These are phyloP conservation scores for Gaultheria prostrata DNA, from an alignment of 148 eudicot genomes.

Conservation along the genomic window DNA sequence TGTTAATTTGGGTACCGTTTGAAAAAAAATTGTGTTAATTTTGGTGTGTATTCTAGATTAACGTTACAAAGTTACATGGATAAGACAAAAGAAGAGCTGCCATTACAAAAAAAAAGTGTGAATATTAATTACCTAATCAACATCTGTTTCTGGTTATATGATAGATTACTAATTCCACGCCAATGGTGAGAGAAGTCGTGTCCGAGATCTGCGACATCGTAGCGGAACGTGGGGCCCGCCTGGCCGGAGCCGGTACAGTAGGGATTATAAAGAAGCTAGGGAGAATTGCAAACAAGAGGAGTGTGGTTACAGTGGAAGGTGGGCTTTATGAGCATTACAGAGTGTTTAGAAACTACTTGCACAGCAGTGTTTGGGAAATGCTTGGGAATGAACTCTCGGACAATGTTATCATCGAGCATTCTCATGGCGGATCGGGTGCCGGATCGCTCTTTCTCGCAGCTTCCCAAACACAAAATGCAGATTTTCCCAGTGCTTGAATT, in stretches of 20 bases:
- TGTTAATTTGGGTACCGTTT: too few relatives aligned
- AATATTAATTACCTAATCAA: not conserved
- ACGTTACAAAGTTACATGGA: too few relatives aligned
- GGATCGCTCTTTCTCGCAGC: slow-evolving; percentile 55
- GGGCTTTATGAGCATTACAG: slow-evolving; percentile 46
- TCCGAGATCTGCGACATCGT: slow-evolving; percentile 53
- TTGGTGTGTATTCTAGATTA: too few relatives aligned
- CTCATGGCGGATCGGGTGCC: slow-evolving; percentile 55
- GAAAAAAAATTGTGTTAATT: too few relatives aligned
- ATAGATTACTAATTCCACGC: slow-evolving; percentile 32
- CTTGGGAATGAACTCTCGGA: slow-evolving; percentile 46
- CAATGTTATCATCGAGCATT: slow-evolving; percentile 39
- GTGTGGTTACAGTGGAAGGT: slow-evolving; percentile 38
- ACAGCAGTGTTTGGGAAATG: slow-evolving; percentile 62
- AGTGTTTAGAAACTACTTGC: slow-evolving; percentile 44
- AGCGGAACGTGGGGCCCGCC: slow-evolving; percentile 52
- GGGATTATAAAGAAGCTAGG: slow-evolving; percentile 47
- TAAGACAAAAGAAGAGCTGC: too few relatives aligned
- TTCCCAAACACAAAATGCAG: slow-evolving; percentile 24
- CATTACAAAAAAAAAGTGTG: too few relatives aligned
- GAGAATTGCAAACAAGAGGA: slow-evolving; percentile 33
- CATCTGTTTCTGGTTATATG: not conserved
- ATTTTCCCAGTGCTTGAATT: not conserved
- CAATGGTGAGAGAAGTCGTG: slow-evolving; percentile 35
- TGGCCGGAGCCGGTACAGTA: slow-evolving; percentile 54